A percentile compares a stretch with the other conserved stretches of the same genome.
Conservation (phyloP, 768 basidiomycete species). For the Lactarius quietus region DNA sequence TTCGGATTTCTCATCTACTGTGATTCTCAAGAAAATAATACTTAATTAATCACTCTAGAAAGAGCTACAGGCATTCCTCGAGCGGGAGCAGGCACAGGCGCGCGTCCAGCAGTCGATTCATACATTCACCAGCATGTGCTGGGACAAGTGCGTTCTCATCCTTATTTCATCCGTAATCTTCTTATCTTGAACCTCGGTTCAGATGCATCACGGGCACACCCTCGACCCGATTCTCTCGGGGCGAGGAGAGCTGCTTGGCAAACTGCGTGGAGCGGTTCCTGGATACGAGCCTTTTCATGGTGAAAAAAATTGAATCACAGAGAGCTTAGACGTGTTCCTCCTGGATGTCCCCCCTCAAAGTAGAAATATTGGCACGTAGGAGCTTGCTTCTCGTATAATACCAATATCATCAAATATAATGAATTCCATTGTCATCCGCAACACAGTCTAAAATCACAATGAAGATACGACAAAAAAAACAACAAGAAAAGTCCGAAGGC, state of each 20-base stretch:
- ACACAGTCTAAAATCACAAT: background rate
- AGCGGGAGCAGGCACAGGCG: constrained; percentile 79
- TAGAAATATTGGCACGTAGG: constrained; percentile 3
- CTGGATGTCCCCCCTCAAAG: background rate
- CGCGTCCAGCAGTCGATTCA: constrained; percentile 67
- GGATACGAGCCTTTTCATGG: constrained; percentile 80
- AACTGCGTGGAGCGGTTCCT: constrained; percentile 94
- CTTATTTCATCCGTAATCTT: constrained; percentile 5
- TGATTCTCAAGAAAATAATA: background rate
- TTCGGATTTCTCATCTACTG: constrained; percentile 30
- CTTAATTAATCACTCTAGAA: constrained; percentile 45
- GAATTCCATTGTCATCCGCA: background rate
- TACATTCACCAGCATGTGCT: constrained; percentile 77
- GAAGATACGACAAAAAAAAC: background rate
- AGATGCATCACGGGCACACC: constrained; percentile 83
- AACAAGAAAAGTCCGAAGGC: too few species aligned
- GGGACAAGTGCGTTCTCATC: constrained; percentile 75
- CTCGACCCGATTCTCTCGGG: constrained; percentile 70
- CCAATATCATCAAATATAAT: constrained; percentile 8
- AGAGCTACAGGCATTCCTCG: constrained; percentile 76
- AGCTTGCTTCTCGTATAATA: background rate
- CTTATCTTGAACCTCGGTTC: constrained; percentile 4
- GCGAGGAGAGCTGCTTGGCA: constrained; percentile 76
- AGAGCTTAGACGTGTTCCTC: constrained; percentile 28
- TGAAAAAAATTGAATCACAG: constrained; percentile 53